Evolutionary conservation across 2,329 filamentous ascomycete species (phyloP).

Genomic region (Calonectria henricotiae): DNA sequence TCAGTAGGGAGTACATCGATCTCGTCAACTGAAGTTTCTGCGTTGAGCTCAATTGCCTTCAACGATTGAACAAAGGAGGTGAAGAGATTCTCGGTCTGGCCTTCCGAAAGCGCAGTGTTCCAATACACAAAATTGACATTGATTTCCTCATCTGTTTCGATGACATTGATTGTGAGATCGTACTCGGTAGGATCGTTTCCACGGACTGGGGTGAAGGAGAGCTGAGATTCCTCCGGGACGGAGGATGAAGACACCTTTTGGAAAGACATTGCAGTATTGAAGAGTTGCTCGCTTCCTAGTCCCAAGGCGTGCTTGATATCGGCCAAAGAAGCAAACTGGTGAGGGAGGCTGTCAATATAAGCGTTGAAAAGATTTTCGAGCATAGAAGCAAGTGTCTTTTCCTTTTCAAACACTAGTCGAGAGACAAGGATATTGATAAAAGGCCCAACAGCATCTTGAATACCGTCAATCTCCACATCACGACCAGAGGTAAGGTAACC

Average conservation of each 20-base stretch:
- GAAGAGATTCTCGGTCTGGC: conserved; percentile 8
- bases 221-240: not conserved
- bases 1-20: not conserved
- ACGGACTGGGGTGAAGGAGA: not conserved
- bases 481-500: conserved; percentile 13
- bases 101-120: conserved; percentile 11
- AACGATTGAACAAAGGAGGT: not conserved
- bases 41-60: not conserved
- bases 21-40: not conserved
- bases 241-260: conserved; percentile 7
- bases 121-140: conserved; percentile 17
- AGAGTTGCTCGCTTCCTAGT: conserved; percentile 6
- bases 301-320: conserved; percentile 13
- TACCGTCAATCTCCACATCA: conserved; percentile 13
- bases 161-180: conserved; percentile 17
- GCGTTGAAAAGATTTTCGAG: conserved; percentile 10
- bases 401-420: conserved; percentile 1
- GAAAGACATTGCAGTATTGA: conserved; percentile 18
- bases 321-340: conserved; percentile 18
- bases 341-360: conserved; percentile 8
- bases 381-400: conserved; percentile 18
- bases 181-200: conserved; percentile 18
- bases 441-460: conserved; percentile 9
- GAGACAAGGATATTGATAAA: conserved; percentile 16
- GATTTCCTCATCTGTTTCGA: not conserved